Evolutionary conservation across 106 monocot species (phyloP), one percentile per base, ranked within the genome.

Genomic region (Cymbidium sinense): DNA sequence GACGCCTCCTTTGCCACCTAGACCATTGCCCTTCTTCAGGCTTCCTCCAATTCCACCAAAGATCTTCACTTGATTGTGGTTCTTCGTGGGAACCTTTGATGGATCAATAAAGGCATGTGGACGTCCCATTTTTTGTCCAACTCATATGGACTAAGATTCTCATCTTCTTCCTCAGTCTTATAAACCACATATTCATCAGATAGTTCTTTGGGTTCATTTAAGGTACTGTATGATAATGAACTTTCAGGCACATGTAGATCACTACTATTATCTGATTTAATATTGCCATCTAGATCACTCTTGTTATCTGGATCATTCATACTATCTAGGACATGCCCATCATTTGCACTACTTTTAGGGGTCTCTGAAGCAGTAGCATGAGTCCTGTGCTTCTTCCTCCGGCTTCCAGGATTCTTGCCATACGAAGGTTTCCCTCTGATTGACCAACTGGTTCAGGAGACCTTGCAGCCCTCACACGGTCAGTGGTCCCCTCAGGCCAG

Each of bases 1-100:
- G 98, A 62, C 89, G 87, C 75, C 91, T 81, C 75, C 94, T 90
- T 84, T 98, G 98, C 98, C 98, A 99, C 79, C 98, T 94, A 39
- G 92, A 94, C 98, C 98, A 99, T 52, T 89, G 89, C 71, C 94
- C 98, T 75, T 92, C 88, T 29, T 95, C 92, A 37, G 91, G 90
- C 77, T 90, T 94, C 73, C 98, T 72, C 94, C 94, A 99, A 77
- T 99, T 94, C 98, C 98, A 99, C 98, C 98, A 99, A 21, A 99
- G 78, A 80, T 99, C 94, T 77, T 99, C 94, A 83, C 90, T 99
- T 55, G 88, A 51, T 18, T 77, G 79, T 65, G 87, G 85, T 54
- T 94, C 87, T 78, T 94, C 98, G 13, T 2, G 86, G 81, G 88
- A 61, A 73, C 88, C 50, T 36, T 51, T 37, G 80, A 81, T 50